Evolutionary conservation across 176 grass and related monocot genomes (phyloP).

Genomic region (Olyra latifolia): DNA sequence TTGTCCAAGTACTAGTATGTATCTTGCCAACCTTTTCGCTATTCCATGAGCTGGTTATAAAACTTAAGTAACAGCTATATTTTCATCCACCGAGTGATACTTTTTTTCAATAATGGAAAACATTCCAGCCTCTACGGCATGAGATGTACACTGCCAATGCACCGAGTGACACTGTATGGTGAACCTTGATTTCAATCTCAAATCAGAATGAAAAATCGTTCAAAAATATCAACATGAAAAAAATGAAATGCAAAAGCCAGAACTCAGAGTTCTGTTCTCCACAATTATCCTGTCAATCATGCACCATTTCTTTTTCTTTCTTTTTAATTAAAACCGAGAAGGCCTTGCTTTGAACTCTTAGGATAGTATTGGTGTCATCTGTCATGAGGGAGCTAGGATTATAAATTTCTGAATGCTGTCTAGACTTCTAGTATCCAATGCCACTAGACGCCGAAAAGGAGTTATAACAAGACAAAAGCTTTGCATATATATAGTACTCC

Average conservation of each 20-base stretch:
- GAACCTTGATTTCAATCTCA: background rate
- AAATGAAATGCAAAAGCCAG: background rate
- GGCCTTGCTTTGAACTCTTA: background rate
- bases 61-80: too few species aligned
- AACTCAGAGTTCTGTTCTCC: background rate
- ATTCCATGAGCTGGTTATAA: background rate
- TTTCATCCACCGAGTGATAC: too few species aligned
- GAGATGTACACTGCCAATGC: too few species aligned
- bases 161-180: too few species aligned
- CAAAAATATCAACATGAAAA: too few species aligned
- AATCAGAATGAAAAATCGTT: background rate
- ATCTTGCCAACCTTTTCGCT: background rate
- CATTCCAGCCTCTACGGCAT: too few species aligned
- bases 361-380: slow-evolving; percentile 5
- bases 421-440: slow-evolving; percentile 23
- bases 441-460: background rate
- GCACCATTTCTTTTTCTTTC: background rate
- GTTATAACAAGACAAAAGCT: background rate
- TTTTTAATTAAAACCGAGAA: slow-evolving; percentile 7
- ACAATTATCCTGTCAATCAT: background rate
- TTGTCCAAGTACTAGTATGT: background rate
- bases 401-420: background rate
- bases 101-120: too few species aligned
- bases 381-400: background rate
- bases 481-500: too few species aligned